These are phyloP conservation scores for Lecanicillium sp. DNA, from an alignment of 2,329 filamentous ascomycete genomes.

Conservation along the genomic window DNA sequence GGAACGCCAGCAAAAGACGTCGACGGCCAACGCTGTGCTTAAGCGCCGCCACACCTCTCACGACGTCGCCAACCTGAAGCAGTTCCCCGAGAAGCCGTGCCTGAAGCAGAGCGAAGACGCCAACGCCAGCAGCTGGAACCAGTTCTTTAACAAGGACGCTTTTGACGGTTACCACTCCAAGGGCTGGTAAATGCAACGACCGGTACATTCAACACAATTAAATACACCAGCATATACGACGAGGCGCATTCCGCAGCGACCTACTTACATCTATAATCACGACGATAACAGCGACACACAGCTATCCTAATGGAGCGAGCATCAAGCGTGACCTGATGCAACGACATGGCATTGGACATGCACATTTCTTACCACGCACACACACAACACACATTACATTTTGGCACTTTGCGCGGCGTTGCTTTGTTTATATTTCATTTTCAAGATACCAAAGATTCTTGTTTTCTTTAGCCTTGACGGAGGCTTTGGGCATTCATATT, in stretches of 20 bases:
- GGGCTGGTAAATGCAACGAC: conserved; percentile 31
- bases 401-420: conserved; percentile 12
- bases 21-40: conserved; percentile 78
- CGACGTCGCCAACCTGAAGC: conserved; percentile 81
- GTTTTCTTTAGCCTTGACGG: conserved; percentile 7
- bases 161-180: conserved; percentile 41
- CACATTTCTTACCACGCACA: neutral
- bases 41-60: conserved; percentile 88
- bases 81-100: conserved; percentile 64
- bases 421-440: conserved; percentile 8
- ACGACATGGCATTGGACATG: neutral
- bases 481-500: conserved; percentile 12
- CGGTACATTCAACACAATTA: too few relatives aligned
- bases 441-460: conserved; percentile 14
- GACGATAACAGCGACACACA: neutral
- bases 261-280: neutral
- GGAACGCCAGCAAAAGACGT: conserved; percentile 92
- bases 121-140: conserved; percentile 72
- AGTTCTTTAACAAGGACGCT: conserved; percentile 79
- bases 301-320: conserved; percentile 1
- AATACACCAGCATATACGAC: neutral
- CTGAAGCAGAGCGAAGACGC: conserved; percentile 55
- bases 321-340: neutral
- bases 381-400: conserved; percentile 2
- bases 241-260: neutral